Conservation (phyloP, 2,329 filamentous ascomycete genomes). For the Didymella segeticola region DNA sequence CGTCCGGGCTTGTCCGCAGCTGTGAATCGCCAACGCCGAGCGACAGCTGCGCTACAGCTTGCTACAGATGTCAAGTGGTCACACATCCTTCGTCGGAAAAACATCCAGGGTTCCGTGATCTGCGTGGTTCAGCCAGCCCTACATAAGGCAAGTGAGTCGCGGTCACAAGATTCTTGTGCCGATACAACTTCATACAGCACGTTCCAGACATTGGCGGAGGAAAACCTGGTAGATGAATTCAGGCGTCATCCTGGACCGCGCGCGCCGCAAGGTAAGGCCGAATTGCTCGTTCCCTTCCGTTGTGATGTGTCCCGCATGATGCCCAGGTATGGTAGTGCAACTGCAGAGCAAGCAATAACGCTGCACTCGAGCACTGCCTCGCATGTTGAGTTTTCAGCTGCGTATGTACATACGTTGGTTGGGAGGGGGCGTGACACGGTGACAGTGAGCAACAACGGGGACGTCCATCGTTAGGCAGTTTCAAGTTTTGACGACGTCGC, state of each 20-base stretch:
- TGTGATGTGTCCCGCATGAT: constrained; percentile 2
- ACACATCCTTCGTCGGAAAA: constrained; percentile 3
- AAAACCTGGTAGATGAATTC: constrained; percentile 1
- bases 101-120: neutral
- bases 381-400: neutral
- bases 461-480: constrained; percentile 6
- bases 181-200: neutral
- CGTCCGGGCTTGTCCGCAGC: constrained; percentile 5
- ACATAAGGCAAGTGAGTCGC: neutral
- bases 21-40: constrained; percentile 5
- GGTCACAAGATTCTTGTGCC: constrained; percentile 1
- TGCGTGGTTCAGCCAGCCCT: constrained; percentile 8
- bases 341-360: constrained; percentile 6
- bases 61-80: constrained; percentile 13
- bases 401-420: constrained; percentile 8
- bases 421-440: neutral
- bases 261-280: neutral
- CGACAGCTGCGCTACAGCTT: constrained; percentile 13
- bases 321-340: constrained; percentile 1
- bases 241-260: constrained; percentile 2
- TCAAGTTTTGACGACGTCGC: constrained; percentile 3
- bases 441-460: constrained; percentile 1
- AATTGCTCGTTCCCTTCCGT: constrained; percentile 1
- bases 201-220: constrained; percentile 6
- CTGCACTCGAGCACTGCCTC: neutral